Percentiles rank a stretch among this genome's conserved stretches.
Evolutionary conservation across 768 basidiomycete genomes (phyloP).

Genomic region (Lactifluus volemus): DNA sequence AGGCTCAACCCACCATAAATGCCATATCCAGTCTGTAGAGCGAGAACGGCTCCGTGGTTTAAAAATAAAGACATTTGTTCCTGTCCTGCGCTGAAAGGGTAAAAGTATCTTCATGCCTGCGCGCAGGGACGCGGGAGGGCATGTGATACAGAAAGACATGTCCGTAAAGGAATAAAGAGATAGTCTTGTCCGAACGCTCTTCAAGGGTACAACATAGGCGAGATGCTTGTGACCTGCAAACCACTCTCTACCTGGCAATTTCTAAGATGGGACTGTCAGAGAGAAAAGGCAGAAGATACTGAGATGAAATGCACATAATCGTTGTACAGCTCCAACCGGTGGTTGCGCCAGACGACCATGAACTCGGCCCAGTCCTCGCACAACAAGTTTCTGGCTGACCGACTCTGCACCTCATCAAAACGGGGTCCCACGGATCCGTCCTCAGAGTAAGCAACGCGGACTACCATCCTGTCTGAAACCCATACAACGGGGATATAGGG

Average conservation of each 20-base stretch:
- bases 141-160: slow-evolving; percentile 70
- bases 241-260: slow-evolving; percentile 59
- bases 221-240: slow-evolving; percentile 67
- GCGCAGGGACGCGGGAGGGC: slow-evolving; percentile 43
- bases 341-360: slow-evolving; percentile 75
- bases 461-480: slow-evolving; percentile 76
- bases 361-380: slow-evolving; percentile 74
- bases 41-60: slow-evolving; percentile 71
- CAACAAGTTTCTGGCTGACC: slow-evolving; percentile 49
- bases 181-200: slow-evolving; percentile 51
- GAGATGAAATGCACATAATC: slow-evolving; percentile 54
- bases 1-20: slow-evolving; percentile 49
- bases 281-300: background rate
- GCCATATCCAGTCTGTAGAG: slow-evolving; percentile 87
- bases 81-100: slow-evolving; percentile 46
- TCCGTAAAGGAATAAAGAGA: slow-evolving; percentile 86
- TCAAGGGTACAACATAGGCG: slow-evolving; percentile 68
- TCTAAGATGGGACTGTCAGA: slow-evolving; percentile 30
- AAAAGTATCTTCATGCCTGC: slow-evolving; percentile 35
- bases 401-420: slow-evolving; percentile 64
- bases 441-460: slow-evolving; percentile 61
- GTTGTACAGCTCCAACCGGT: slow-evolving; percentile 73
- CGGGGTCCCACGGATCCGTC: slow-evolving; percentile 37
- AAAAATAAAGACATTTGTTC: slow-evolving; percentile 82
- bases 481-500: slow-evolving; percentile 20